Percentiles rank a stretch among this genome's conserved stretches.
phyloP scores from a whole-genome alignment of 768 basidiomycete species.

The Boletus vermiculosoides region DNA sequence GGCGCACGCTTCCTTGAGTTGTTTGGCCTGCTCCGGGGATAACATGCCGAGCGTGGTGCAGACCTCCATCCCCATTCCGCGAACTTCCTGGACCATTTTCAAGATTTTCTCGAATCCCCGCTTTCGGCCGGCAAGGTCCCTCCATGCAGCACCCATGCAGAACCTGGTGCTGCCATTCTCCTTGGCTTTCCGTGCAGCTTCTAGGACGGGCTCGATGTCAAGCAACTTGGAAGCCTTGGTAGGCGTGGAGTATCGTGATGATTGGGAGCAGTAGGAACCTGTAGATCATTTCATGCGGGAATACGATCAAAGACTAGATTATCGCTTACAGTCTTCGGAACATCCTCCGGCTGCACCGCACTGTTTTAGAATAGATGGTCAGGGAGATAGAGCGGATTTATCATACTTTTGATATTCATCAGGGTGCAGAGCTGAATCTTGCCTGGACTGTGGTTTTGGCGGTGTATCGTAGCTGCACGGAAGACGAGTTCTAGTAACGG shows the following conservation, averaged over 20 bases:
- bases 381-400: constrained; percentile 27
- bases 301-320: constrained; percentile 1
- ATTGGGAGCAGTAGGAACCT: constrained; percentile 98
- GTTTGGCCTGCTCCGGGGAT: constrained; percentile 85
- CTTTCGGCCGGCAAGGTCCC: constrained; percentile 90
- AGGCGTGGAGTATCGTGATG: constrained; percentile 85
- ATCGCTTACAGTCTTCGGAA: constrained; percentile 81
- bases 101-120: constrained; percentile 92
- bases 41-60: constrained; percentile 99
- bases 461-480: constrained; percentile 79
- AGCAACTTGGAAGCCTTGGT: constrained; percentile 87
- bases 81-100: constrained; percentile 85
- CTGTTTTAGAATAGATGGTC: constrained; percentile 4
- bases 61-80: constrained; percentile 98
- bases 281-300: constrained; percentile 4
- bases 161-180: constrained; percentile 96
- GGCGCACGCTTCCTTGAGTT: constrained; percentile 88
- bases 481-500: constrained; percentile 90
- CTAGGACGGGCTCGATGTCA: constrained; percentile 88
- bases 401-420: constrained; percentile 96
- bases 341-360: constrained; percentile 79
- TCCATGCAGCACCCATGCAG: constrained; percentile 99
- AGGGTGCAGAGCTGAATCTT: constrained; percentile 96
- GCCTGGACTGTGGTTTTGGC: constrained; percentile 80
- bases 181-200: constrained; percentile 91